phyloP scores from a whole-genome alignment of 768 basidiomycete species.

The Scleroderma bovista region DNA sequence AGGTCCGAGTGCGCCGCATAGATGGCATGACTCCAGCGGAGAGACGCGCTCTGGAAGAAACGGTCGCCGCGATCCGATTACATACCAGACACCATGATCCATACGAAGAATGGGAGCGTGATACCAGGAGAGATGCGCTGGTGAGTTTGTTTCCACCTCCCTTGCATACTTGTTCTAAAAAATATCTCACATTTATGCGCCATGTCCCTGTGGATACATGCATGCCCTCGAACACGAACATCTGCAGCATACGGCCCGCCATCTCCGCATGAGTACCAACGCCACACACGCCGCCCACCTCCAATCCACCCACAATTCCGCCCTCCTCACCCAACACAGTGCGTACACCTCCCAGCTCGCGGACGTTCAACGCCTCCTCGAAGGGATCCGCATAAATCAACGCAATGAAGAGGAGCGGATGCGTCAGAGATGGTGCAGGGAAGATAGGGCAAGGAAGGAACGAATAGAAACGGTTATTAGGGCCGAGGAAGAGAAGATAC shows the following conservation, averaged over 20 bases:
- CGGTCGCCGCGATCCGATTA: constrained; percentile 41
- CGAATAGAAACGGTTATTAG: constrained; percentile 60
- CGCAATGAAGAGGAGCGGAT: constrained; percentile 43
- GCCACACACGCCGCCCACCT: constrained; percentile 11
- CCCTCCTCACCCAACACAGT: constrained; percentile 28
- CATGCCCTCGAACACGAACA: background rate
- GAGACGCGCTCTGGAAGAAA: constrained; percentile 37
- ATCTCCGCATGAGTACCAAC: constrained; percentile 1
- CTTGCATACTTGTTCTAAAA: background rate
- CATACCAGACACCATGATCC: constrained; percentile 40
- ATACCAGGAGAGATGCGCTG: constrained; percentile 41
- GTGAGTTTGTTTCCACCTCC: constrained; percentile 34
- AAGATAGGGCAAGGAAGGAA: constrained; percentile 43
- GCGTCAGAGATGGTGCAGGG: constrained; percentile 39
- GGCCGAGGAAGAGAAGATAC: constrained; percentile 55
- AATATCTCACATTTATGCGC: too few species aligned
- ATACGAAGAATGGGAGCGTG: constrained; percentile 49
- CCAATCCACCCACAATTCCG: constrained; percentile 14
- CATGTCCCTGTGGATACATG: too few species aligned
- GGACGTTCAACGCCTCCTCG: constrained; percentile 46
- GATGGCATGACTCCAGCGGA: constrained; percentile 26
- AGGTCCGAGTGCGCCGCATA: constrained; percentile 18
- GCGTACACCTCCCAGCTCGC: constrained; percentile 45
- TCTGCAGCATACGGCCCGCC: constrained; percentile 38
- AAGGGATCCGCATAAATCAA: constrained; percentile 37